Evolutionary conservation across 2,329 filamentous ascomycete species (phyloP), one percentile per base, ranked within the genome.

Genomic region (Fusarium fujikuroi): DNA sequence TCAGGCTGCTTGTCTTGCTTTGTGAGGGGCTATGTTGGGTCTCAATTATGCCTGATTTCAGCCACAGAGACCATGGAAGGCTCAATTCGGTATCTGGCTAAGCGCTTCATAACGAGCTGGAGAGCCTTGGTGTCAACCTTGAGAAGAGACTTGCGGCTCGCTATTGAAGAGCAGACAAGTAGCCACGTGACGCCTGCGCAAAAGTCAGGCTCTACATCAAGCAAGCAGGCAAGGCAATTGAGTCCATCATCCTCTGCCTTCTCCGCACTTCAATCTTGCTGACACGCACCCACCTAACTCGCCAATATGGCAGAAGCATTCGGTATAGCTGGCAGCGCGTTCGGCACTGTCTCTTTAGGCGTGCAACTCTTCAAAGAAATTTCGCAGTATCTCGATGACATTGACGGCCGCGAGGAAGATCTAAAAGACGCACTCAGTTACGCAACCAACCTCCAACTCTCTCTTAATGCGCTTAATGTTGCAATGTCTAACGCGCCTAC

Each of bases 171-270:
- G 30, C 9, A 11, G 30, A 30, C 30, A 30, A 30, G 11, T 30
- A 30, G 30, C 9, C 30, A 9, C 30, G 30, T 30, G 30, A 30
- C 10, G 30, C 10, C 10, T 30, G 9, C 30, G 30, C 11, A 30
- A 11, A 3, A 10, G 3, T 30, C 30, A 30, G 30, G 18, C 32
- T 52, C 12, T 19, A 0, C 1, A 2, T 21, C 5, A 1, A 25
- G 5, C 0, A 30, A 3, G 10, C 30, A 11, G 30, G 10, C 10
- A 30, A 10, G 30, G 30, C 2, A 30, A 11, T 11, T 30, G 30
- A 30, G 30, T 30, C 11, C 30, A 30, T 50, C 16, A 36, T 15
- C 19, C 5, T 50, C 16, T 23, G 5, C n/a, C 10, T 3, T 25
- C 10, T 43, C 11, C 9, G n/a, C n/a, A 43, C 30, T 30, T 12